These are phyloP conservation scores for Lobosporangium transversale DNA, from an alignment of 192 early-diverging fungal genomes.

Conservation along the genomic window DNA sequence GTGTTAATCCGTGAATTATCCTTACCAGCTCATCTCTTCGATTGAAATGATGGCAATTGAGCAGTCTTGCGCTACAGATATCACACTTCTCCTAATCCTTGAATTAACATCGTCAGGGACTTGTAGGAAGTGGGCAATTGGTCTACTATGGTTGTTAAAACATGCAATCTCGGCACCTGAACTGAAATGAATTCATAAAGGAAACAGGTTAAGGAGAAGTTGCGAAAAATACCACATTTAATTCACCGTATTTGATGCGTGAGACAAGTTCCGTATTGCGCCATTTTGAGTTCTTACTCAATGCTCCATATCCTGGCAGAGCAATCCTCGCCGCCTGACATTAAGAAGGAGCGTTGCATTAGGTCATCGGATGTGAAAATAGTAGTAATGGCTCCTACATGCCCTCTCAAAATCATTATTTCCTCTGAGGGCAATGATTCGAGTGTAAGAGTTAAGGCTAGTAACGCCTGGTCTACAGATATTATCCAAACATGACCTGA, in stretches of 20 bases:
- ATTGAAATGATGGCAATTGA: slow-evolving; percentile 77
- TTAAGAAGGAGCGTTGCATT: slow-evolving; percentile 58
- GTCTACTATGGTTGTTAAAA: slow-evolving; percentile 65
- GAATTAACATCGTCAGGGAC: slow-evolving; percentile 60
- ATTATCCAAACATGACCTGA: slow-evolving; percentile 69
- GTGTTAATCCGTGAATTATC: neutral
- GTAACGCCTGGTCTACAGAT: slow-evolving; percentile 23
- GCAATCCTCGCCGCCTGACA: slow-evolving; percentile 76
- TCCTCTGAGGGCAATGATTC: neutral
- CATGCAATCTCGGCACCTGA: slow-evolving; percentile 65
- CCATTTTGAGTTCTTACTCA: too few species aligned
- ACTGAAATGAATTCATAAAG: too few species aligned
- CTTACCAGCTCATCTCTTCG: slow-evolving; percentile 77
- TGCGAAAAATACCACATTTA: neutral
- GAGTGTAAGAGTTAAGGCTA: slow-evolving; percentile 11
- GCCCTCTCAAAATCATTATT: slow-evolving; percentile 54
- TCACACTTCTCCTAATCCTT: slow-evolving; percentile 56
- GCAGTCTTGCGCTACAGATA: slow-evolving; percentile 76
- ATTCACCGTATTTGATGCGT: neutral
- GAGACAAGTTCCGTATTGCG: too few species aligned
- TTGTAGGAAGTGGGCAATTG: slow-evolving; percentile 61
- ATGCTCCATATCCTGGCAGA: slow-evolving; percentile 79
- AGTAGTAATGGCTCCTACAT: slow-evolving; percentile 67
- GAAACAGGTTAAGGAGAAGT: neutral
- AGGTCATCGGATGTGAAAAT: slow-evolving; percentile 64